Conservation (phyloP, 257 asterid species). For the Orobanche coerulescens region DNA sequence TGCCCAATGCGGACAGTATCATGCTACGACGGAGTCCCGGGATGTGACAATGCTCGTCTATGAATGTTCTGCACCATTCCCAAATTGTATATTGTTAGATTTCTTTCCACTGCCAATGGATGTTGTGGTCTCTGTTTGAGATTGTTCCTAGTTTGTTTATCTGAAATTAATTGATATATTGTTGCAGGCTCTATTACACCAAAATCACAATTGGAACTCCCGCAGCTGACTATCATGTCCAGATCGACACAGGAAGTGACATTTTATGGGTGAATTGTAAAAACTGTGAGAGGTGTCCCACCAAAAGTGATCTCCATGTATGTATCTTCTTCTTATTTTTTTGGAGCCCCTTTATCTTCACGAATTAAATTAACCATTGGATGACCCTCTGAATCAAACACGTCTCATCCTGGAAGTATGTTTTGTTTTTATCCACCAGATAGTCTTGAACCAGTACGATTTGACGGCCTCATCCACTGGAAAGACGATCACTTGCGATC, state of each 20-base stretch:
- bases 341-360: not conserved
- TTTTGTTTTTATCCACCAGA: conserved; percentile 29
- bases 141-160: conserved; percentile 10
- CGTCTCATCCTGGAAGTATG: conserved; percentile 10
- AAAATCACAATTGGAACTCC: conserved; percentile 51
- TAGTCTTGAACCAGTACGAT: conserved; percentile 41
- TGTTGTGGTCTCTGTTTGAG: not conserved
- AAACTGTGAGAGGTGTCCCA: conserved; percentile 45
- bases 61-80: not conserved
- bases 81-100: not conserved
- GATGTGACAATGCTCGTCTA: no score
- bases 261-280: conserved; percentile 56
- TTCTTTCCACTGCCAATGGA: not conserved
- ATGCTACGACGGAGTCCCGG: no score
- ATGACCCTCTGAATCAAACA: not conserved
- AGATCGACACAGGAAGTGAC: conserved; percentile 71
- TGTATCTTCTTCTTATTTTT: conserved; percentile 8
- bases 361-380: not conserved
- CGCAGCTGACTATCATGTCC: conserved; percentile 50
- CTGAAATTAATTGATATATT: conserved; percentile 6
- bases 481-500: conserved; percentile 39
- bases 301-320: conserved; percentile 45
- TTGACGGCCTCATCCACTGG: conserved; percentile 44
- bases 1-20: no score
- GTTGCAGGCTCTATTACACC: conserved; percentile 53